Conservation (phyloP, 2,329 filamentous ascomycete species). For the Mollisiaceae sp. region DNA sequence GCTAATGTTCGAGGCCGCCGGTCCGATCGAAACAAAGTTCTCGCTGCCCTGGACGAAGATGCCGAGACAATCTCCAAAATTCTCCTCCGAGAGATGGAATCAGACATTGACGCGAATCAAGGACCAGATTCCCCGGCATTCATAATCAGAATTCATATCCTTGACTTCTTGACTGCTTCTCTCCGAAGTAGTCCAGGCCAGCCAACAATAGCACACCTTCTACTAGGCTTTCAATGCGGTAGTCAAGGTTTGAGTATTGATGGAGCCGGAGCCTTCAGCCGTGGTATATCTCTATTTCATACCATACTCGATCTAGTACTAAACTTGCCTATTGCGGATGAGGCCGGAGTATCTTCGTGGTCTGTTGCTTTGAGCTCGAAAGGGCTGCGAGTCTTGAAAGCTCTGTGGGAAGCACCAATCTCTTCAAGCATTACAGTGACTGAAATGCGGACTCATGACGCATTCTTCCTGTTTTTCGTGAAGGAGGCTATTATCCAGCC, state of each 20-base stretch:
- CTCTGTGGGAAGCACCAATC: slow-evolving; percentile 83
- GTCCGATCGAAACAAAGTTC: slow-evolving; percentile 77
- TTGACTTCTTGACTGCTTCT: slow-evolving; percentile 85
- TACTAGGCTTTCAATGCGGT: slow-evolving; percentile 85
- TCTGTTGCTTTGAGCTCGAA: slow-evolving; percentile 71
- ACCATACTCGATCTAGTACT: slow-evolving; percentile 74
- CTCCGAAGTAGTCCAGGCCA: slow-evolving; percentile 74
- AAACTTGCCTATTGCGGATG: slow-evolving; percentile 65
- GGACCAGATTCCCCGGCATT: slow-evolving; percentile 75
- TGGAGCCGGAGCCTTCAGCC: slow-evolving; percentile 71
- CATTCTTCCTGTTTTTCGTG: slow-evolving; percentile 78
- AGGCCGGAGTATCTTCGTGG: slow-evolving; percentile 65
- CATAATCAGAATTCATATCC: slow-evolving; percentile 79
- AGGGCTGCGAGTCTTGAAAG: slow-evolving; percentile 74
- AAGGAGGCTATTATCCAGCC: slow-evolving; percentile 73
- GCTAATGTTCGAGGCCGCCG: slow-evolving; percentile 33
- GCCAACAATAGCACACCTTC: slow-evolving; percentile 86
- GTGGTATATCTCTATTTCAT: slow-evolving; percentile 81
- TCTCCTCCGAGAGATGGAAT: slow-evolving; percentile 71
- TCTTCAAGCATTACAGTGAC: slow-evolving; percentile 76
- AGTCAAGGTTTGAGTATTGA: slow-evolving; percentile 72
- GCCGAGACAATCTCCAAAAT: slow-evolving; percentile 79
- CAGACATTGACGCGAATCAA: slow-evolving; percentile 73
- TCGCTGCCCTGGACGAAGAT: slow-evolving; percentile 85
- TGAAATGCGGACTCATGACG: slow-evolving; percentile 79